A percentile compares a stretch with the other conserved stretches of the same genome.
phyloP scores from a whole-genome alignment of 768 basidiomycete species.

The Lactarius hengduanensis region DNA sequence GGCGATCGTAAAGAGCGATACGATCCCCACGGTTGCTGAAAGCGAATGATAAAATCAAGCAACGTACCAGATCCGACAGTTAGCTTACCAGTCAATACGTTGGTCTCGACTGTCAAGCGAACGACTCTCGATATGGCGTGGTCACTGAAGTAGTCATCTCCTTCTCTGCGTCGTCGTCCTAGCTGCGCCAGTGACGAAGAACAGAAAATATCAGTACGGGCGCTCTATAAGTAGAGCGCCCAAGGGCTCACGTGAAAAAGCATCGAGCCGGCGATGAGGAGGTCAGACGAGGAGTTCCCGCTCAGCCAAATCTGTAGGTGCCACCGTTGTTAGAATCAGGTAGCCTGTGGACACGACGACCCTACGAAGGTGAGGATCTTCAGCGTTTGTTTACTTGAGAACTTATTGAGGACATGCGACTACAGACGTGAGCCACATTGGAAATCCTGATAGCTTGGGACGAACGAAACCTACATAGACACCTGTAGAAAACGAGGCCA shows the following conservation, averaged over 20 bases:
- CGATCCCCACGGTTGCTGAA: slow-evolving; percentile 2
- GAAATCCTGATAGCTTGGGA: background rate
- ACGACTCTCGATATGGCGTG: background rate
- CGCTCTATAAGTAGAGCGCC: no score
- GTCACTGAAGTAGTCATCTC: background rate
- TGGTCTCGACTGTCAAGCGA: slow-evolving; percentile 18
- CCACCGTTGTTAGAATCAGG: background rate
- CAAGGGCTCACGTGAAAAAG: slow-evolving; percentile 10
- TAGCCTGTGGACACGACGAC: background rate
- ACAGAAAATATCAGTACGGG: background rate
- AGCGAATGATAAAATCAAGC: background rate
- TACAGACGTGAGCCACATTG: background rate
- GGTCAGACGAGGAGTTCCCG: slow-evolving; percentile 1
- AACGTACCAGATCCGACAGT: background rate
- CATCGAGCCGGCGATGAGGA: slow-evolving; percentile 2
- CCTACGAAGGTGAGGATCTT: slow-evolving; percentile 3
- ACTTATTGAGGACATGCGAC: background rate
- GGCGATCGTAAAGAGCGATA: background rate
- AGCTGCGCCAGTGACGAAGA: background rate
- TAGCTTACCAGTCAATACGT: slow-evolving; percentile 21
- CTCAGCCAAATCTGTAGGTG: background rate
- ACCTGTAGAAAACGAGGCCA: background rate
- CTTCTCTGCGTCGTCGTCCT: background rate
- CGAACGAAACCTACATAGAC: background rate
- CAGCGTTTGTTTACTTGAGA: background rate